Conservation (phyloP, 306 rosid species). For the Quercus suber region DNA sequence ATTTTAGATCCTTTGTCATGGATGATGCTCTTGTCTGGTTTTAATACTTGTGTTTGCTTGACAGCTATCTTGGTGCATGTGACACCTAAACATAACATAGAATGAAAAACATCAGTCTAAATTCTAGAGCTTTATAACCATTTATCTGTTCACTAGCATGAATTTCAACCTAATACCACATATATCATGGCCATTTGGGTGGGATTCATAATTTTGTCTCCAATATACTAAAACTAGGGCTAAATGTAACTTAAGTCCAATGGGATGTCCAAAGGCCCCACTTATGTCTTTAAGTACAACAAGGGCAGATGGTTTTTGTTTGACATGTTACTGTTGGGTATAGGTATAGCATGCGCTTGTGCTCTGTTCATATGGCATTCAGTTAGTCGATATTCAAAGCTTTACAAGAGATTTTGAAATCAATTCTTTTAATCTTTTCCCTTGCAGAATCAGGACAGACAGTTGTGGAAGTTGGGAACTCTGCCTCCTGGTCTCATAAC, state of each 20-base stretch:
- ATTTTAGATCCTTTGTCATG: neutral
- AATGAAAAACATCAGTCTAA: neutral
- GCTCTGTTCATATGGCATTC: neutral
- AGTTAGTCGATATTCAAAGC: too few species aligned
- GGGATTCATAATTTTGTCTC: neutral
- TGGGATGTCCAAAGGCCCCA: neutral
- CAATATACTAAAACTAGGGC: neutral
- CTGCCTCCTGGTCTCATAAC: constrained; percentile 97
- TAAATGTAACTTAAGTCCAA: neutral
- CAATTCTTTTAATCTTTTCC: constrained; percentile 4
- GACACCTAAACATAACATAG: neutral
- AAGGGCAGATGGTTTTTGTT: neutral
- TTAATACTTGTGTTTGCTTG: neutral
- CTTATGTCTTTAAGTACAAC: neutral
- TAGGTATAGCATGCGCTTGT: neutral
- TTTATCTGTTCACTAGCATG: neutral
- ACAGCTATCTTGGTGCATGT: neutral
- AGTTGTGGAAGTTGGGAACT: constrained; percentile 93
- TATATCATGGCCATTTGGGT: neutral
- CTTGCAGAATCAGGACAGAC: constrained; percentile 82
- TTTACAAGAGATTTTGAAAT: neutral
- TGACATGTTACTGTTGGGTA: neutral
- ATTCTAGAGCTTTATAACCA: neutral
- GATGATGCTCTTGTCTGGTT: neutral
- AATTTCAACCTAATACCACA: neutral